A percentile compares a stretch with the other conserved stretches of the same genome.
phyloP scores from a whole-genome alignment of 805 yeast species.

The Metschnikowia lunata region DNA sequence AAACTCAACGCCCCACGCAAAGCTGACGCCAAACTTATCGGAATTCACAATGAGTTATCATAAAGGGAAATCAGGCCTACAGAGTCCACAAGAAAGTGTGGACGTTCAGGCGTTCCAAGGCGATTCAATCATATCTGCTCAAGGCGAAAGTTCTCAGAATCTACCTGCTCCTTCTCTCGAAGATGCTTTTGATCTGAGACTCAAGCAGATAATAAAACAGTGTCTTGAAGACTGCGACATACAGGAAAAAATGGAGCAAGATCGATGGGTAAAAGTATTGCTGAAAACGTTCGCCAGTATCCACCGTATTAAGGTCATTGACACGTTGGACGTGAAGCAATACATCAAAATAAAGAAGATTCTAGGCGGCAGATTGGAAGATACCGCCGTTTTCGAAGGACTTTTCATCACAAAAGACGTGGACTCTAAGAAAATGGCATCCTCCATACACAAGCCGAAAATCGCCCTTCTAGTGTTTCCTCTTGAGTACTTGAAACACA shows the following conservation, averaged over 20 bases:
- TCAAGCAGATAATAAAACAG: conserved; percentile 53
- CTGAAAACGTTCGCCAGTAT: conserved; percentile 6
- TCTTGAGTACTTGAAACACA: conserved; percentile 72
- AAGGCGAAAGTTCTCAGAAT: conserved; percentile 32
- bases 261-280: conserved; percentile 67
- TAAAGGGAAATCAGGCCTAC: neutral
- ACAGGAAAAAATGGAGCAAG: conserved; percentile 26
- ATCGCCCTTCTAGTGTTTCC: conserved; percentile 86
- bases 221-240: conserved; percentile 59
- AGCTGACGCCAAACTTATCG: conserved; percentile 1
- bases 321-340: conserved; percentile 79
- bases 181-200: conserved; percentile 34
- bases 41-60: neutral
- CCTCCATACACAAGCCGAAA: conserved; percentile 58
- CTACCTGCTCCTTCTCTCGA: conserved; percentile 21
- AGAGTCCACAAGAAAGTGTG: neutral
- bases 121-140: neutral
- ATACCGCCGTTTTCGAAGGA: conserved; percentile 68
- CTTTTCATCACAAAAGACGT: conserved; percentile 77
- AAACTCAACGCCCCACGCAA: neutral
- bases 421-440: conserved; percentile 77
- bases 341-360: conserved; percentile 84
- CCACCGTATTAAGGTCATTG: conserved; percentile 48
- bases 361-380: conserved; percentile 64
- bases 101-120: neutral